Base-by-base conservation (phyloP, 2,329 filamentous ascomycete species). In the Fusarium begoniae region DNA sequence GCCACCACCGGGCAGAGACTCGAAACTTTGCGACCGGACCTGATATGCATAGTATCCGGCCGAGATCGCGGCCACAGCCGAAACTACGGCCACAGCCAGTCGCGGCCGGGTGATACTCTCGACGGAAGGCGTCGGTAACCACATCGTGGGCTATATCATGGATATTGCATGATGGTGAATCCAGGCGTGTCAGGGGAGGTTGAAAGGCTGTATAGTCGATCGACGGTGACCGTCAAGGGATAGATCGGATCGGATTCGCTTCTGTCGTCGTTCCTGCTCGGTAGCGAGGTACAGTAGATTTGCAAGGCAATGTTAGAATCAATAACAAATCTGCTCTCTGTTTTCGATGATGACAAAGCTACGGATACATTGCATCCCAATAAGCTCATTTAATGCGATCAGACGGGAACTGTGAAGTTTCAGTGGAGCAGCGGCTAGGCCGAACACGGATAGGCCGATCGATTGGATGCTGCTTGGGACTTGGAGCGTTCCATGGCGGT, bases 11-110 rank as follows among this genome's bases (percentile, higher is more conserved):
- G 75, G 78, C 47, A 75, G 64, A 55, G 63, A 63, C 40, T 78
- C 70, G 75, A 73, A 66, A 24, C 41, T 48, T 68, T 69, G 70
- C 76, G 77, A 72, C 76, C 74, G 69, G 74, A 76, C 81, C 76
- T 79, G 79, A 79, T 91, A 92, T 75, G 90, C 82, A 64, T 90
- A 87, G 78, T 90, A 93, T 64, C 87, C 86, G 62, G 88, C 82
- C 55, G 88, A 90, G 17, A 85, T 86, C 48, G 89, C 88, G 4
- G 89, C 88, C 51, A 90, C 80, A 51, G 87, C 87, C 43, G 90
- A 88, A 44, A 90, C 77, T 30, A 90, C 74, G 57, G 89, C 85
- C 32, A 93, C 84, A 64, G 89, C 85, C 64, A 90, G 77, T 66
- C 88, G 85, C 54, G 87, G 85, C 75, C 89, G 85, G 62, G 86